phyloP scores from a whole-genome alignment of 306 rosid species.

The Quercus ilex region DNA sequence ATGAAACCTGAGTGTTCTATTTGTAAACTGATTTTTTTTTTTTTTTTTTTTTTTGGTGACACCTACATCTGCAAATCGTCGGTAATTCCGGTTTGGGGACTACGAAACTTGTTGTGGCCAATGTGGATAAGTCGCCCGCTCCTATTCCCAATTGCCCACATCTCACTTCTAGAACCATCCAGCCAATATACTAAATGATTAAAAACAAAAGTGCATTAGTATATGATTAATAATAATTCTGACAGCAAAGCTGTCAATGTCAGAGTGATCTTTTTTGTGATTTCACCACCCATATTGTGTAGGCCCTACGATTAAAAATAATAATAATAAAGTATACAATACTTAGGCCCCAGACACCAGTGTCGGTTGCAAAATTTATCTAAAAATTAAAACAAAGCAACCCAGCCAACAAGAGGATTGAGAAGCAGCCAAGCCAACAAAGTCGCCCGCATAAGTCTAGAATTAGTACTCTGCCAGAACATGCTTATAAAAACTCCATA shows the following conservation, averaged over 20 bases:
- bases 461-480: neutral
- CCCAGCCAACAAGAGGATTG: neutral
- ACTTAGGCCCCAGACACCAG: neutral
- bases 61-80: neutral
- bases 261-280: constrained; percentile 7
- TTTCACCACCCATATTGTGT: neutral
- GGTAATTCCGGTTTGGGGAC: neutral
- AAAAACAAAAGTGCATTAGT: neutral
- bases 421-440: neutral
- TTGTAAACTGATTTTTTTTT: neutral
- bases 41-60: neutral
- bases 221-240: neutral
- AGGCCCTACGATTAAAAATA: neutral
- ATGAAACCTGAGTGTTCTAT: neutral
- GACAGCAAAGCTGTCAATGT: constrained; percentile 11
- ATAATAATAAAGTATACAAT: too few relatives aligned
- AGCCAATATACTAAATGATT: constrained; percentile 15
- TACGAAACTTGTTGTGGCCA: too few relatives aligned
- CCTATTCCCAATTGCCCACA: neutral
- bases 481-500: too few relatives aligned
- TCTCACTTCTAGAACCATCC: constrained; percentile 5
- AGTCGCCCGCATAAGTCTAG: too few relatives aligned
- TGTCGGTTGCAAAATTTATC: neutral
- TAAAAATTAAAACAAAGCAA: neutral
- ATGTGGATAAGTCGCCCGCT: neutral